phyloP scores from a whole-genome alignment of 306 rosid species.

The Aeschynomene evenia region DNA sequence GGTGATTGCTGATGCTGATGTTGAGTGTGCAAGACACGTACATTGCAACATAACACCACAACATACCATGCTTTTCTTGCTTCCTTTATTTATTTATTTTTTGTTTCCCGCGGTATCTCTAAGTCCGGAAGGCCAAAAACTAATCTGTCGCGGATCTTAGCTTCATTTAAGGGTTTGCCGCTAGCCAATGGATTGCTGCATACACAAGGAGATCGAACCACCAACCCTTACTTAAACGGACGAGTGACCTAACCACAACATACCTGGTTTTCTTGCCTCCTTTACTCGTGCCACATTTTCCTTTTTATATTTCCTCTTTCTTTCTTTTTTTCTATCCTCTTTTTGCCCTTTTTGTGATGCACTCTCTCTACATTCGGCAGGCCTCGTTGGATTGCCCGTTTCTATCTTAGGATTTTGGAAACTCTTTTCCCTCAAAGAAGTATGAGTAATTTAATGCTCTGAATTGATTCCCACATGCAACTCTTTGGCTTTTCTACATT shows the following conservation, averaged over 20 bases:
- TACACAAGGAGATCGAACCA: too few relatives aligned
- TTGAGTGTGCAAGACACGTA: conserved; percentile 3
- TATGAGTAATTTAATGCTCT: neutral
- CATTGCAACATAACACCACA: neutral
- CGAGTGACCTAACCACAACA: too few relatives aligned
- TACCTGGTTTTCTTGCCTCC: conserved; percentile 2
- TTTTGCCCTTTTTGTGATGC: neutral
- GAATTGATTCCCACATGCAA: neutral
- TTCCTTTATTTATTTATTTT: too few relatives aligned
- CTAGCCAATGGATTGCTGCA: too few relatives aligned
- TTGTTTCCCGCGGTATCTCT: too few relatives aligned
- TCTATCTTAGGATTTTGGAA: conserved; percentile 16
- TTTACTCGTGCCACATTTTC: conserved; percentile 6
- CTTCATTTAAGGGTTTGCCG: too few relatives aligned
- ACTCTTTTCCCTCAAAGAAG: neutral
- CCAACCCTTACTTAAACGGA: too few relatives aligned
- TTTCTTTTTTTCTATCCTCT: neutral
- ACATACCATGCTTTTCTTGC: neutral
- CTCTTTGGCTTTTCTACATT: too few relatives aligned
- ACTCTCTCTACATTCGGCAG: conserved; percentile 1
- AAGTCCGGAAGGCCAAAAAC: too few relatives aligned
- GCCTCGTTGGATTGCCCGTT: neutral
- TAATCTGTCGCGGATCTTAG: too few relatives aligned
- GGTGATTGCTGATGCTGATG: conserved; percentile 4
- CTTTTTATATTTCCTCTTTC: neutral